Conservation (phyloP, 2,329 filamentous ascomycete species). For the Neospermospora avenae region DNA sequence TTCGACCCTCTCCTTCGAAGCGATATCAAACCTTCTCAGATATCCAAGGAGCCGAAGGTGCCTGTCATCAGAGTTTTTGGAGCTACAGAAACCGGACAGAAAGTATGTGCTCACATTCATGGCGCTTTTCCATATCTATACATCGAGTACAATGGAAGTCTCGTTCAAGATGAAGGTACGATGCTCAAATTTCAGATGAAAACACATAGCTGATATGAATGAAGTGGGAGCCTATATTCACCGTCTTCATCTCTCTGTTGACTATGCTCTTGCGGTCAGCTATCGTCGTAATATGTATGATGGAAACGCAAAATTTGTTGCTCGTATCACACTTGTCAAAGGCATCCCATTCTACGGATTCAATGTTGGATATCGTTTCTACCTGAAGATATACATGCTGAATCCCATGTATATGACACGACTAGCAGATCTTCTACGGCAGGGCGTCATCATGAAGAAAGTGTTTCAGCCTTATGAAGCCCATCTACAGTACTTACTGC, state of each 20-base stretch:
- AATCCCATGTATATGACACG: constrained; percentile 86
- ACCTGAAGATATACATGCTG: constrained; percentile 91
- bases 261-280: constrained; percentile 82
- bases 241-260: constrained; percentile 79
- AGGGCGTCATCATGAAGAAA: constrained; percentile 81
- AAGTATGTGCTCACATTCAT: constrained; percentile 93
- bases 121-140: constrained; percentile 96
- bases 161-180: constrained; percentile 66
- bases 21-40: constrained; percentile 55
- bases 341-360: constrained; percentile 96
- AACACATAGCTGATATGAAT: constrained; percentile 17
- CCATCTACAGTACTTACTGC: constrained; percentile 85
- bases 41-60: constrained; percentile 65
- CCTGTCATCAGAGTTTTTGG: constrained; percentile 90
- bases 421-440: constrained; percentile 79
- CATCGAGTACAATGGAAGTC: constrained; percentile 73
- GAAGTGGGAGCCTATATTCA: constrained; percentile 73
- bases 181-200: background rate
- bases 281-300: constrained; percentile 75
- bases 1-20: constrained; percentile 78
- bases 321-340: constrained; percentile 87
- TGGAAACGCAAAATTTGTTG: constrained; percentile 71
- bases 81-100: constrained; percentile 89
- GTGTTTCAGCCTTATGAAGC: constrained; percentile 90
- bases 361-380: constrained; percentile 85